phyloP scores from a whole-genome alignment of 2,329 filamentous ascomycete species.

The Aspergillus calidoustus region DNA sequence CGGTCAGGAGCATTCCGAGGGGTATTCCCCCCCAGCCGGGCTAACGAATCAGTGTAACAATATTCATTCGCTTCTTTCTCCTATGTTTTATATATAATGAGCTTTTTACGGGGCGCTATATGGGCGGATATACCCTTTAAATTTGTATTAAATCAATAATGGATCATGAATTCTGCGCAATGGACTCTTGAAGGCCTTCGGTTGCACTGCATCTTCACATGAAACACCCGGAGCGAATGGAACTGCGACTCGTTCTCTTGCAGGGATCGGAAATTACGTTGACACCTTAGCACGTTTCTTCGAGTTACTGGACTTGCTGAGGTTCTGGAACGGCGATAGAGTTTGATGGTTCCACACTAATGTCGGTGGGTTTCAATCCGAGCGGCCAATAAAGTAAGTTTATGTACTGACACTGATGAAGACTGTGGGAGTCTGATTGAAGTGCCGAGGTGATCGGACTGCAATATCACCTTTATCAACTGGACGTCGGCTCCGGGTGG shows the following conservation, averaged over 20 bases:
- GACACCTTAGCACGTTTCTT: not conserved
- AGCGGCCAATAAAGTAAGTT: not conserved
- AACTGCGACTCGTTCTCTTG: not conserved
- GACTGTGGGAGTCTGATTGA: not conserved
- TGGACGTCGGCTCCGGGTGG: too few species aligned
- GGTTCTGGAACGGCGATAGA: not conserved
- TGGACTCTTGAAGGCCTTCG: not conserved
- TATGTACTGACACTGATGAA: not conserved
- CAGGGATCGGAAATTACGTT: not conserved
- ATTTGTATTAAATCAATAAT: not conserved
- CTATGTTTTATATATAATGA: not conserved
- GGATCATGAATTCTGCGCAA: not conserved
- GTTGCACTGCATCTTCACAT: not conserved
- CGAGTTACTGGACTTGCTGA: not conserved
- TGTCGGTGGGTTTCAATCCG: not conserved
- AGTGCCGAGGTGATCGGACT: not conserved
- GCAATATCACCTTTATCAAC: too few species aligned
- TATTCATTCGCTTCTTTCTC: not conserved
- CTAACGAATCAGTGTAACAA: conserved; percentile 4
- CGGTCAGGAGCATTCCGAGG: conserved; percentile 18
- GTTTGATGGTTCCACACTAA: not conserved
- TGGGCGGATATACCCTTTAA: not conserved
- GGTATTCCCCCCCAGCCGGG: not conserved
- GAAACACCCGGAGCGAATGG: not conserved
- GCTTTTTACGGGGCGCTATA: not conserved